Conservation (phyloP, 1,139 yeast genomes). For the Saccharomyces pastorianus region DNA sequence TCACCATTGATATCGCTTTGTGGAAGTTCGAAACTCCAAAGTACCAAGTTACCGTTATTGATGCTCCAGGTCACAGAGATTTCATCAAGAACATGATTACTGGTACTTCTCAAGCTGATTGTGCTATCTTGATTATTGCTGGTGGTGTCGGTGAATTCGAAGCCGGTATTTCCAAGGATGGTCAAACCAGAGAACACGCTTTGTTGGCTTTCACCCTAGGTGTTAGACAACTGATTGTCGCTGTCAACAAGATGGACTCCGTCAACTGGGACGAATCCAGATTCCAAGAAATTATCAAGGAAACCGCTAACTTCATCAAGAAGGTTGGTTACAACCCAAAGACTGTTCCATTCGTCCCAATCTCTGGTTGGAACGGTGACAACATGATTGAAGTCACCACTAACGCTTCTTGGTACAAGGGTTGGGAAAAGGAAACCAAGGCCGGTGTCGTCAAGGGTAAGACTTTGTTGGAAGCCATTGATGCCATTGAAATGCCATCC, state of each 20-base stretch:
- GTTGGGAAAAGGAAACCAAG: slow-evolving; percentile 83
- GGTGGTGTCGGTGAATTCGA: slow-evolving; percentile 99
- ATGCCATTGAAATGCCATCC: slow-evolving; percentile 74
- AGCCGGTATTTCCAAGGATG: slow-evolving; percentile 98
- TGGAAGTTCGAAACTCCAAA: slow-evolving; percentile 96
- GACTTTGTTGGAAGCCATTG: slow-evolving; percentile 83
- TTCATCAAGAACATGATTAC: slow-evolving; percentile 92
- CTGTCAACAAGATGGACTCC: slow-evolving; percentile 91
- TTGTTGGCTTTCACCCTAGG: slow-evolving; percentile 96
- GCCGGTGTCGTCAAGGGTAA: slow-evolving; percentile 71
- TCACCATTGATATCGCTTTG: slow-evolving; percentile 23
- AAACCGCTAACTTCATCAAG: slow-evolving; percentile 81
- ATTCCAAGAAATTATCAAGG: slow-evolving; percentile 76
- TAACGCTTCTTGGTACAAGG: slow-evolving; percentile 90
- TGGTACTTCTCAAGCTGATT: slow-evolving; percentile 95
- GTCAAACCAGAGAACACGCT: slow-evolving; percentile 98
- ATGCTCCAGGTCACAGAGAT: slow-evolving; percentile 96
- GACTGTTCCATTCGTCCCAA: slow-evolving; percentile 89
- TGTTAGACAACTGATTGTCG: slow-evolving; percentile 84
- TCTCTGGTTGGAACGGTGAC: slow-evolving; percentile 93
- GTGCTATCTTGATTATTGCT: slow-evolving; percentile 90
- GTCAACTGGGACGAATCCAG: slow-evolving; percentile 78
- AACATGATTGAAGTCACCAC: slow-evolving; percentile 79
- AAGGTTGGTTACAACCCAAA: slow-evolving; percentile 91
- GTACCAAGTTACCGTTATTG: slow-evolving; percentile 87